These are phyloP conservation scores for Oryza australiensis DNA, from an alignment of 176 grass and related monocot species.

Conservation along the genomic window DNA sequence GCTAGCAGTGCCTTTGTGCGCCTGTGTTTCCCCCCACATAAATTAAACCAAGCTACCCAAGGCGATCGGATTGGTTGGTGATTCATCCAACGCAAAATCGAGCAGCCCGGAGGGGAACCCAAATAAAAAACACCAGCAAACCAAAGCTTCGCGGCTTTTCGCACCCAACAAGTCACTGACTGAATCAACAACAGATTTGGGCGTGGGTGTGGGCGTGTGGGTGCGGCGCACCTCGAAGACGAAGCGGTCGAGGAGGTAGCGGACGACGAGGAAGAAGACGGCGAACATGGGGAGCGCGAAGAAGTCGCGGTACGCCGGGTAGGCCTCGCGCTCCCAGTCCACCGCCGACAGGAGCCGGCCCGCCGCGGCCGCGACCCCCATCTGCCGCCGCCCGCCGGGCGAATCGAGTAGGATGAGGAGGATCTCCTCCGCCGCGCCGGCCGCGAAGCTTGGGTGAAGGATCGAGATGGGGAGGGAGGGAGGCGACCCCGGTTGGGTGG, in stretches of 20 bases:
- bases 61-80: neutral
- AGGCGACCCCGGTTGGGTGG: neutral
- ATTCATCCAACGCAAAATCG: neutral
- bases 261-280: constrained; percentile 69
- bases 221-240: constrained; percentile 67
- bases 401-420: neutral
- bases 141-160: too few species aligned
- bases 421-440: neutral
- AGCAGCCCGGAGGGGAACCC: neutral
- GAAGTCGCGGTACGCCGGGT: constrained; percentile 74
- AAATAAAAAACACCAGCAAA: neutral
- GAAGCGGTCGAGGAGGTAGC: constrained; percentile 80
- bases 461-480: neutral
- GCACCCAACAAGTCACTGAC: neutral
- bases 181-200: neutral
- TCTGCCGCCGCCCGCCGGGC: neutral
- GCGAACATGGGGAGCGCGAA: constrained; percentile 68
- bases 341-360: constrained; percentile 9
- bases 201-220: neutral
- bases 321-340: constrained; percentile 68
- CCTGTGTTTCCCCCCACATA: neutral
- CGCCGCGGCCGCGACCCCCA: constrained; percentile 29
- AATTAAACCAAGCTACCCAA: neutral
- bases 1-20: neutral
- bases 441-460: neutral